These are phyloP conservation scores for Backusella liffmaniae DNA, from an alignment of 192 early-diverging fungal species.

Conservation along the genomic window DNA sequence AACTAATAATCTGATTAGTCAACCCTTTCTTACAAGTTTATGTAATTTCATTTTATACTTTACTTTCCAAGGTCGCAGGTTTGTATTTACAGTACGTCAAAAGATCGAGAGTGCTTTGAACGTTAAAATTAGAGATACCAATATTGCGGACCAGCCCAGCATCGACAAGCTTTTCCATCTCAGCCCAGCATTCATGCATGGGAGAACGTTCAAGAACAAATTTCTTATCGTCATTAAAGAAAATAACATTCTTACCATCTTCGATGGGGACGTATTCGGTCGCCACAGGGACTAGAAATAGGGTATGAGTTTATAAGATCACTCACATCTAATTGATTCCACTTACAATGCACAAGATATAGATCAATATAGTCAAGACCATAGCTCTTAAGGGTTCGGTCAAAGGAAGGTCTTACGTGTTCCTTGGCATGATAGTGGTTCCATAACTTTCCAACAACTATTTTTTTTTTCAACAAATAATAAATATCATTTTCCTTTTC, in stretches of 20 bases:
- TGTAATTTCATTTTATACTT: background rate
- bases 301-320: too few species aligned
- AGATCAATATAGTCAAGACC: conserved; percentile 61
- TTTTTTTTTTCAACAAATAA: background rate
- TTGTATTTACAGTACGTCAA: conserved; percentile 55
- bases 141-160: conserved; percentile 52
- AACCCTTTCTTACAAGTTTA: background rate
- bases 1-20: conserved; percentile 21
- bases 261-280: conserved; percentile 40
- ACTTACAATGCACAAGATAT: conserved; percentile 63
- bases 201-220: conserved; percentile 40
- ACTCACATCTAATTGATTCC: background rate
- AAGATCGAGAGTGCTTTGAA: conserved; percentile 43
- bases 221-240: conserved; percentile 38
- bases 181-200: conserved; percentile 63
- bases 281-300: conserved; percentile 18
- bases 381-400: conserved; percentile 15
- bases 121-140: conserved; percentile 72
- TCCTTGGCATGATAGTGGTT: too few species aligned
- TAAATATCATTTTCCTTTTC: background rate
- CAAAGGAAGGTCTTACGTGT: too few species aligned
- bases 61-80: conserved; percentile 64
- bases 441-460: conserved; percentile 19
- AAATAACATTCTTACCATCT: conserved; percentile 46
- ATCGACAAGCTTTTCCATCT: conserved; percentile 71